phyloP scores from a whole-genome alignment of 352 stramenopile species.

The Phytopythium kandeliae region DNA sequence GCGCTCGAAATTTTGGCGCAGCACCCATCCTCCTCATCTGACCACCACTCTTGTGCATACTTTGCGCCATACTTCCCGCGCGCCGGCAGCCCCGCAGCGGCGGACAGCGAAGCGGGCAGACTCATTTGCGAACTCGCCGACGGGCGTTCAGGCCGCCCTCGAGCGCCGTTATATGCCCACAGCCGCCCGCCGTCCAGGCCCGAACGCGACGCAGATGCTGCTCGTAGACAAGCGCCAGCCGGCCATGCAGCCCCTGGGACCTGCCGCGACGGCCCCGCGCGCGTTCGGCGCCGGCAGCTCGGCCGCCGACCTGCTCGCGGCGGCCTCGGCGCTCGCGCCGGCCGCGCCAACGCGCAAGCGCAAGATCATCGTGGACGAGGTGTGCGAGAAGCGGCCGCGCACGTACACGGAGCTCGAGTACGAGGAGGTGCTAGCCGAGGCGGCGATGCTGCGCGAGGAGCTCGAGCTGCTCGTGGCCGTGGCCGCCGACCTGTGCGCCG shows the following conservation, averaged over 20 bases:
- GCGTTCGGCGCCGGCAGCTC: background rate
- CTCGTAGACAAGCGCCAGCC: constrained; percentile 28
- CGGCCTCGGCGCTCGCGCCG: background rate
- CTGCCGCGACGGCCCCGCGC: background rate
- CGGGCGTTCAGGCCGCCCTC: background rate
- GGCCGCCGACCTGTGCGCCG: constrained; percentile 43
- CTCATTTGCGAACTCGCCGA: background rate
- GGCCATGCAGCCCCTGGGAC: background rate
- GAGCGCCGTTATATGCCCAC: no score
- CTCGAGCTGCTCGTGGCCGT: constrained; percentile 63
- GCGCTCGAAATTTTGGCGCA: background rate
- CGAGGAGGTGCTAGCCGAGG: constrained; percentile 67
- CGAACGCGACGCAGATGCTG: constrained; percentile 14
- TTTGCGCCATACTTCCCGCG: background rate
- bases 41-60: constrained; percentile 5
- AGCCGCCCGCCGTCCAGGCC: no score
- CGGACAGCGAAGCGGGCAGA: no score
- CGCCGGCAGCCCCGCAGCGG: background rate
- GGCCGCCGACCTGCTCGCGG: background rate
- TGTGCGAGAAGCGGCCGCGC: constrained; percentile 41
- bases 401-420: constrained; percentile 66
- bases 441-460: constrained; percentile 58
- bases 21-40: constrained; percentile 3
- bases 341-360: constrained; percentile 26
- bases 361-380: constrained; percentile 35